Evolutionary conservation across 2,329 filamentous ascomycete genomes (phyloP).

Genomic region (Setomelanomma holmii): DNA sequence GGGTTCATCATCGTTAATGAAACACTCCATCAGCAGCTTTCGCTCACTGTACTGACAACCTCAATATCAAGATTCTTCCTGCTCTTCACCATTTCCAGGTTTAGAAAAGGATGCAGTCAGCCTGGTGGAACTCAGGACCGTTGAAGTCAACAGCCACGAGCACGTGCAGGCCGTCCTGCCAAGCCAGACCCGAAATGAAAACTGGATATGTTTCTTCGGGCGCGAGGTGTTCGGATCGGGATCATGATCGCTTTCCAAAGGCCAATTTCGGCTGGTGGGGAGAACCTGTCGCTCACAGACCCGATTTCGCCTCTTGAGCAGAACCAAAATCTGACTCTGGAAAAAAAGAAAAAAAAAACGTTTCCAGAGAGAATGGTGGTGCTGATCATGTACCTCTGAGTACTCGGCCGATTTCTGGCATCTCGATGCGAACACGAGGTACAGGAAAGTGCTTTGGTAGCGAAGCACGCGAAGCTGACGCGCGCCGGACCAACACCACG

Average conservation of each 20-base stretch:
- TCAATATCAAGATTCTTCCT: too few species aligned
- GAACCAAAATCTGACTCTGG: not conserved
- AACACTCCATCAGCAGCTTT: not conserved
- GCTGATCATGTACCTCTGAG: not conserved
- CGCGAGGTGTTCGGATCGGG: not conserved
- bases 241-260: not conserved
- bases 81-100: too few species aligned
- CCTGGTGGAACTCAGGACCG: not conserved
- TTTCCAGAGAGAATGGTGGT: not conserved
- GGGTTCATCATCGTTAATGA: too few species aligned
- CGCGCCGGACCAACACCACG: not conserved
- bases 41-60: not conserved
- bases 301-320: not conserved
- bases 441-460: not conserved
- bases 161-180: not conserved
- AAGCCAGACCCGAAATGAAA: constrained; percentile 1
- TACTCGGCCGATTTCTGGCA: not conserved
- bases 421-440: not conserved
- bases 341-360: not conserved
- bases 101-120: not conserved
- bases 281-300: not conserved
- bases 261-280: not conserved
- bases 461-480: not conserved
- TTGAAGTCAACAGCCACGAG: too few species aligned
- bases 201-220: not conserved